Base-by-base conservation (phyloP, 192 early-diverging fungal species). In the Entomortierella lignicola region DNA sequence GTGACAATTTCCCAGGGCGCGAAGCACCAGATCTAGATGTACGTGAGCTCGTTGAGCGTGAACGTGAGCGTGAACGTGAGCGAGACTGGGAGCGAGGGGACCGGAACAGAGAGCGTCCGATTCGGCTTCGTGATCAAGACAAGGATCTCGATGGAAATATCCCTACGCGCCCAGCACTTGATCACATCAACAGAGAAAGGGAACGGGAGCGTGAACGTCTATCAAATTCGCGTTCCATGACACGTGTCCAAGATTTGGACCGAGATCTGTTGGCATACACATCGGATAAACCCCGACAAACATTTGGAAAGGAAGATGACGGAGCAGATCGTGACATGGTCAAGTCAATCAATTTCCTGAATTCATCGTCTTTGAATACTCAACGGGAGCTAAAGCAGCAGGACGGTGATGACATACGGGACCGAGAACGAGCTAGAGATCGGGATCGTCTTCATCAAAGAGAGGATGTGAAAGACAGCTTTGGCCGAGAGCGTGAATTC, bases 1-100 rank as follows among this genome's bases (percentile, higher is more conserved):
- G 74, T 5, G 69, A 74, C 4, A 25, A 23, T 56, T 48, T 54
- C 13, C 53, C 57, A 8, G 41, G 30, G 12, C 59, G 72, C 20
- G 74, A 79, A 12, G 75, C 61, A 12, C 61, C 57, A 4, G 75
- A 79, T 17, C 50, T 61, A 47, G 75, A 79, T 43, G 25, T 70
- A 2, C 75, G 75, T 53, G 67, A 79, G 34, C 51, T 79, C 34
- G 75, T 69, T 12, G 75, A 79, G 30, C 66, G 61, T 4, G 75
- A 77, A 29, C 72, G 72, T 21, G 72, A 77, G 18, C 48, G 69
- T 7, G 69, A 71, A 47, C 58, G 69, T n/a, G 69, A 72, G 18
- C 72, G 72, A 12, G 32, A 60, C 63, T 67, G 75, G 2, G 75
- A 79, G 7, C 66, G 75, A n/a, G n/a, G n/a, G n/a, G 69, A 72